Evolutionary conservation across 208 protist genomes (phyloP), one percentile per base, ranked within the genome.

Genomic region (Acanthamoeba quina): DNA sequence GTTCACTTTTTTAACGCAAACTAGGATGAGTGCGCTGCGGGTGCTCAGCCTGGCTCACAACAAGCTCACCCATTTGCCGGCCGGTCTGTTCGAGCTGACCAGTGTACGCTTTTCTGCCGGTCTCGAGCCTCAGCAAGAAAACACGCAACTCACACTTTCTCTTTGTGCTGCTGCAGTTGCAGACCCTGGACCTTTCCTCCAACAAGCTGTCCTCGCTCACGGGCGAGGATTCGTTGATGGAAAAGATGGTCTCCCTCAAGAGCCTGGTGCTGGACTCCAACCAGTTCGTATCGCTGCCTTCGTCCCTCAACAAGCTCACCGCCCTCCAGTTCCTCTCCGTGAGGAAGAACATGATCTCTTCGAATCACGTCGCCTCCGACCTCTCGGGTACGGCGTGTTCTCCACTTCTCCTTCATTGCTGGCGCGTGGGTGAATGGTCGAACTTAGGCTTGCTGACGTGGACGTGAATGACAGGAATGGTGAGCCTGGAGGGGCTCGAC

Each of bases 291-390:
- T 86, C 78, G 9, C 49, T 86, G 34, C 78, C 78, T 7, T 34
- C 49, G n/a, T 86, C 78, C 7, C 78, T 86, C 13, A 86, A 86
- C 78, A 86, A 86, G 78, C 78, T 86, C 49, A 86, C 78, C 78
- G 78, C 78, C 9, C 78, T 86, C 47, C 78, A 86, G 78, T 86
- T 86, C 52, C 78, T 86, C 5, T 86, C 78, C 19, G 78, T 62
- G 17, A n/a, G 78, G 26, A 54, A 62, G 78, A 86, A 86, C 49
- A 9, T 26, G 52, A 86, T 86, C 29, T 86, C 78, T 9, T 86
- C 78, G 49, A 86, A 86, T n/a, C 78, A 86, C 78, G 34, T 86
- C 4, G 78, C 78, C 44, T 86, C 78, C 4, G 78, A 86, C 34
- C 49, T 86, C 26, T 86, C 78, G 6, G 78, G 78, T 86, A 44